Conservation (phyloP, 2,329 filamentous ascomycete genomes). For the Waltergamsia citrina region DNA sequence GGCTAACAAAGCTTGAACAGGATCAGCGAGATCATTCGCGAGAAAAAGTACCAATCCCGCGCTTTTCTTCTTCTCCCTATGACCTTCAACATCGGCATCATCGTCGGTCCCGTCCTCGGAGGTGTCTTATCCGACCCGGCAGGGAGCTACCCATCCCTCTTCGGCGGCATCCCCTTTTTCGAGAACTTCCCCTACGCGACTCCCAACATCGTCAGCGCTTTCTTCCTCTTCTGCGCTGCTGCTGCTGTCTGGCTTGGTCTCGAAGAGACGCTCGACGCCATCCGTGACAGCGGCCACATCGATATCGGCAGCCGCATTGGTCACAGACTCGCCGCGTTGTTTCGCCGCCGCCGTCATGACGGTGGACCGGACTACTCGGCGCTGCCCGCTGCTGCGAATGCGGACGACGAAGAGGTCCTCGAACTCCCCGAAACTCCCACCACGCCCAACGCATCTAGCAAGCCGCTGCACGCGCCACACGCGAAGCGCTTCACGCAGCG, state of each 20-base stretch:
- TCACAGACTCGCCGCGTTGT: slow-evolving; percentile 17
- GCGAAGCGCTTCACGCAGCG: slow-evolving; percentile 30
- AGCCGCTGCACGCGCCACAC: no score
- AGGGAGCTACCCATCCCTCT: slow-evolving; percentile 43
- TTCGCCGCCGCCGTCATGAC: slow-evolving; percentile 11
- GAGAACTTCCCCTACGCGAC: slow-evolving; percentile 40
- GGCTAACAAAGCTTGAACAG: slow-evolving; percentile 9
- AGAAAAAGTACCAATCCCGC: slow-evolving; percentile 55
- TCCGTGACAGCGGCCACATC: slow-evolving; percentile 20
- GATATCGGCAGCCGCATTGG: slow-evolving; percentile 34
- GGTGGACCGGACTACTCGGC: slow-evolving; percentile 15
- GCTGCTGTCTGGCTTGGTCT: slow-evolving; percentile 38
- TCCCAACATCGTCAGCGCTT: slow-evolving; percentile 30
- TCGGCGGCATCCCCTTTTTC: slow-evolving; percentile 37
- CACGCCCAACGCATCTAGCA: slow-evolving; percentile 1
- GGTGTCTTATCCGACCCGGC: slow-evolving; percentile 59
- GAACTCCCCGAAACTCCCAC: not conserved
- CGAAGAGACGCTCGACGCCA: slow-evolving; percentile 42
- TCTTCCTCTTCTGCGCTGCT: slow-evolving; percentile 33
- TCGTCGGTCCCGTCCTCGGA: slow-evolving; percentile 60
- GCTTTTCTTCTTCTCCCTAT: slow-evolving; percentile 72
- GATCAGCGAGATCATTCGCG: slow-evolving; percentile 61
- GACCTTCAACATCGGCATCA: slow-evolving; percentile 62
- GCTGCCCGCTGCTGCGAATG: slow-evolving; percentile 12
- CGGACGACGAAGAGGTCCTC: slow-evolving; percentile 6